Conservation (phyloP, 495 filamentous ascomycete species). For the Aspergillus conjunctus region DNA sequence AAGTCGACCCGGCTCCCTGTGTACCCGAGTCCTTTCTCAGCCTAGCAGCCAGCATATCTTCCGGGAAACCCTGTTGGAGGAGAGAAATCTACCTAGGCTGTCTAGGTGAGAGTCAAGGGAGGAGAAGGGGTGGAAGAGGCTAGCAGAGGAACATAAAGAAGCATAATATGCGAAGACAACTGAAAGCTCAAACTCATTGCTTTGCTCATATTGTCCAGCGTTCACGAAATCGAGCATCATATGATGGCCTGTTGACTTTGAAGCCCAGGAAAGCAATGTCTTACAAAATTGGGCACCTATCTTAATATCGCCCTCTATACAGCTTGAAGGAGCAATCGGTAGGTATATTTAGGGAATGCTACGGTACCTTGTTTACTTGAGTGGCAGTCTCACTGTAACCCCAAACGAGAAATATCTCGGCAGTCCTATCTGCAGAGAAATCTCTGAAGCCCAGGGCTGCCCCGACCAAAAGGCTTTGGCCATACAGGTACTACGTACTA, state of each 20-base stretch:
- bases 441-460: background rate
- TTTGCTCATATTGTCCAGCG: too few relatives aligned
- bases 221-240: too few relatives aligned
- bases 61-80: conserved; percentile 40
- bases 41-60: conserved; percentile 39
- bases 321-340: too few relatives aligned
- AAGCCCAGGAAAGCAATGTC: too few relatives aligned
- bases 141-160: background rate
- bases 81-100: conserved; percentile 17
- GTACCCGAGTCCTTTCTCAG: conserved; percentile 31
- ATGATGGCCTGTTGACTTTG: too few relatives aligned
- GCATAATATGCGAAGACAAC: background rate
- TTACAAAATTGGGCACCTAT: too few relatives aligned
- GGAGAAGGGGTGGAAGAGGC: background rate
- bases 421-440: background rate
- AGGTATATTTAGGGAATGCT: too few relatives aligned
- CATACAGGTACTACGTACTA: conserved; percentile 7
- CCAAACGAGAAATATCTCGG: too few relatives aligned
- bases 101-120: background rate
- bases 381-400: too few relatives aligned
- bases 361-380: too few relatives aligned
- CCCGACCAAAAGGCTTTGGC: background rate
- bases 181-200: background rate
- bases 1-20: conserved; percentile 38
- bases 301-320: too few relatives aligned